Evolutionary conservation across 78 protist genomes (phyloP), one percentile per base, ranked within the genome.

Genomic region (Carpediemonas membranifera): DNA sequence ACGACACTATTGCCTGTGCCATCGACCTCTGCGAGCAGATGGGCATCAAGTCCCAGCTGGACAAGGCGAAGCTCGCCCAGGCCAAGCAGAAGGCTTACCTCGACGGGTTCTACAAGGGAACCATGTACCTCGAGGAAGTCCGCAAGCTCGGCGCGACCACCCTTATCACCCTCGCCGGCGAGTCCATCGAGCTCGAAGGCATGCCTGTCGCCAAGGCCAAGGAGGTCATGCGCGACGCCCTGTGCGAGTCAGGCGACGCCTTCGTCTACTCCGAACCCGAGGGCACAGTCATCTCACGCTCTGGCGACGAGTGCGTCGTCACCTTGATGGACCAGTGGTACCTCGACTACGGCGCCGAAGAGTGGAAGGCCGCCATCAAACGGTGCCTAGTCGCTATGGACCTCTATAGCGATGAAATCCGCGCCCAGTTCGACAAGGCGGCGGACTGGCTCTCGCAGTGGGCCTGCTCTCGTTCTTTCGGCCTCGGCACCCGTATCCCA

Each of bases 261-360:
- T 0, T 69, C 35, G 24, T 33, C 25, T 96, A 94, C 85, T 77
- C 28, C 70, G 99, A 96, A 76, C 99, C 99, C 13, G 89, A 90
- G 43, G 31, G 53, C 15, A 35, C 16, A 28, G 96, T 96, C 64
- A 68, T 87, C 11, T 88, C 98, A 19, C 93, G 99, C 63, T 78
- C 91, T 19, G 97, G 91, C 37, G 94, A 88, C 73, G 91, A 84
- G 74, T 96, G 99, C 76, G 98, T 96, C 11, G 96, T 91, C 16
- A 86, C 93, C 34, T 61, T 89, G 30, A 39, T 74, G 35, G 97
- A 93, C 78, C 99, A 96, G 76, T 96, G 98, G 98, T 95, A 81
- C 88, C 47, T 96, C 57, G 74, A 78, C 65, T 96, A 96, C 65
- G 99, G 98, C 54, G 92, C 87, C 54, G 82, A 36, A 13, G 76